A percentile compares a stretch with the other conserved stretches of the same genome.
Conservation (phyloP, 148 eudicot species). For the Oxyria digyna region DNA sequence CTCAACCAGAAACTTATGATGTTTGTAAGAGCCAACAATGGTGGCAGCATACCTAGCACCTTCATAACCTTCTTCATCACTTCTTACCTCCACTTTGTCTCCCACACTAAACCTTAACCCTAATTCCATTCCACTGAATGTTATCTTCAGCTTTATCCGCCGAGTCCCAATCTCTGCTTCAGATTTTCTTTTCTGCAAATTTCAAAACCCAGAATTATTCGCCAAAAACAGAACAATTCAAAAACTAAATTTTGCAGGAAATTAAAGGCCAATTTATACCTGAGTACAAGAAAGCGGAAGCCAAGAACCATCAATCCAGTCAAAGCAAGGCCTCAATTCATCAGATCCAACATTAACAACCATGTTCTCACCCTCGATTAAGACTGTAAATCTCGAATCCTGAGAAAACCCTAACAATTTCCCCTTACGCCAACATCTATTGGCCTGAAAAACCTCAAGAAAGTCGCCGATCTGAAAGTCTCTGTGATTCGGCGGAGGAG, state of each 20-base stretch:
- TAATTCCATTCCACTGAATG: background rate
- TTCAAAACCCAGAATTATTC: background rate
- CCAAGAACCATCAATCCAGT: constrained; percentile 1
- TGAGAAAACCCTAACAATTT: background rate
- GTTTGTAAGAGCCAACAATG: background rate
- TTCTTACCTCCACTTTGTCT: constrained; percentile 1
- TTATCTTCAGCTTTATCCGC: background rate
- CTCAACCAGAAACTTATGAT: background rate
- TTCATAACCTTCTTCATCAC: background rate
- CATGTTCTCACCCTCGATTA: background rate
- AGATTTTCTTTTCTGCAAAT: background rate
- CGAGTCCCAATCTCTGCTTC: background rate
- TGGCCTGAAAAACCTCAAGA: background rate
- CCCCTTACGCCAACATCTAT: background rate
- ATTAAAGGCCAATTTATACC: background rate
- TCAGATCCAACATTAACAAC: background rate
- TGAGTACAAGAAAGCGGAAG: background rate
- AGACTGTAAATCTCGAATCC: background rate
- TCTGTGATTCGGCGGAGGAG: background rate
- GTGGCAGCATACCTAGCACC: constrained; percentile 3
- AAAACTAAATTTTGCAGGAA: background rate
- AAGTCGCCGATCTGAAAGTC: background rate
- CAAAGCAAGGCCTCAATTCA: background rate
- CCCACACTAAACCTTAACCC: background rate
- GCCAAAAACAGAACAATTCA: background rate